Percentiles rank a stretch among this genome's conserved stretches.
phyloP scores from a whole-genome alignment of 129 eudicot species.

The Centrapalus pauciflorus region DNA sequence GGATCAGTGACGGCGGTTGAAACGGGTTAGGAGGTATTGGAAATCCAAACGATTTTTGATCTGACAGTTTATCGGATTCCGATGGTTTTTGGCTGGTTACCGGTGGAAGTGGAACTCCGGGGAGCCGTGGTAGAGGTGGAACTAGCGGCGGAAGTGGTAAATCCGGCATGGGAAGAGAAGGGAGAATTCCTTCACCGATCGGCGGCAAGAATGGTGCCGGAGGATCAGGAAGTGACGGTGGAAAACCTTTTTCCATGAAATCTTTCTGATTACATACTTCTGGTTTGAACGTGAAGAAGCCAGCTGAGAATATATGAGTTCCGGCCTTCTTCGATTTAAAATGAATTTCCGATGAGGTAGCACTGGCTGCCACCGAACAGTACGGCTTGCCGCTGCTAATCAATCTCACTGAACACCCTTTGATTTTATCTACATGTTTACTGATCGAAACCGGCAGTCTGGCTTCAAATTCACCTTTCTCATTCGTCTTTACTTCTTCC shows the following conservation, averaged over 20 bases:
- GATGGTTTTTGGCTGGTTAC: conserved; percentile 15
- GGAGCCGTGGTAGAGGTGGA: conserved; percentile 33
- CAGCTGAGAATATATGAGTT: conserved; percentile 73
- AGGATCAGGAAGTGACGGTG: conserved; percentile 51
- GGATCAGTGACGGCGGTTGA: conserved; percentile 29
- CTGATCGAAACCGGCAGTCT: conserved; percentile 50
- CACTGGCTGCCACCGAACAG: conserved; percentile 70
- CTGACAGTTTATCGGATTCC: conserved; percentile 8
- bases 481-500: conserved; percentile 56
- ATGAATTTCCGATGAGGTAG: conserved; percentile 49
- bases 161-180: conserved; percentile 51
- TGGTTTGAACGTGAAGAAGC: conserved; percentile 80
- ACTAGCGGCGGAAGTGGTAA: conserved; percentile 30
- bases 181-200: conserved; percentile 21
- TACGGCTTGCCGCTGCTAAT: conserved; percentile 58
- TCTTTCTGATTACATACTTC: conserved; percentile 54
- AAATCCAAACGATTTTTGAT: conserved; percentile 28
- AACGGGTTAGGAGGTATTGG: conserved; percentile 40
- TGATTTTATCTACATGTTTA: conserved; percentile 47
- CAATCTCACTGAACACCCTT: conserved; percentile 51
- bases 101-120: conserved; percentile 47
- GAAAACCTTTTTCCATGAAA: conserved; percentile 29
- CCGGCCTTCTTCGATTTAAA: conserved; percentile 54
- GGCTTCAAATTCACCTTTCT: conserved; percentile 63
- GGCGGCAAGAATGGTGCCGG: conserved; percentile 36